Conservation (phyloP, 148 eudicot species). For the Fagopyrum tataricum region DNA sequence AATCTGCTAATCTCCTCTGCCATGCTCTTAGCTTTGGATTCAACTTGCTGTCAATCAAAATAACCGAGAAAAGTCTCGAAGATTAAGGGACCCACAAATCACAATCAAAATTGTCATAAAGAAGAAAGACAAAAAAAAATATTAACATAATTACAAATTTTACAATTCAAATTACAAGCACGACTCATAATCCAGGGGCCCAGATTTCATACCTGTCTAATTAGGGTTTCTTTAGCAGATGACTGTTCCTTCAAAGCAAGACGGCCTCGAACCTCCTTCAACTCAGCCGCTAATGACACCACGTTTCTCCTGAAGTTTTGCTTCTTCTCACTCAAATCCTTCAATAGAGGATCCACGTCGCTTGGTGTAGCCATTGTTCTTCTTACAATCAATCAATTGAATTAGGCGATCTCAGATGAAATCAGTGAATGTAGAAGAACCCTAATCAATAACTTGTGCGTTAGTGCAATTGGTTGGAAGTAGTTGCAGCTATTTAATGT, state of each 20-base stretch:
- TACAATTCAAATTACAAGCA: background rate
- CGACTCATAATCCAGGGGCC: background rate
- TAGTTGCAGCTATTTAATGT: background rate
- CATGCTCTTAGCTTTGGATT: conserved; percentile 62
- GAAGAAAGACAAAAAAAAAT: background rate
- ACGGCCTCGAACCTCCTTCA: conserved; percentile 75
- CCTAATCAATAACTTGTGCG: background rate
- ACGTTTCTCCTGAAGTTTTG: conserved; percentile 69
- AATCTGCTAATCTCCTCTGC: conserved; percentile 58
- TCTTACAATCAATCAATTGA: background rate
- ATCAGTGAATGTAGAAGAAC: background rate
- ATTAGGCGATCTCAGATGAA: background rate
- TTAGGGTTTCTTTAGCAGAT: conserved; percentile 54
- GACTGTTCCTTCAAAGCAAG: conserved; percentile 66
- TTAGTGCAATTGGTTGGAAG: background rate
- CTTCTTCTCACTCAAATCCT: conserved; percentile 80
- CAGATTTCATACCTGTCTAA: conserved; percentile 48
- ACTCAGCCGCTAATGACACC: conserved; percentile 80
- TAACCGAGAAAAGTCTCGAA: background rate
- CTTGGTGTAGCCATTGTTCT: background rate
- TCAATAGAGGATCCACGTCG: conserved; percentile 65
- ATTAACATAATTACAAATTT: background rate
- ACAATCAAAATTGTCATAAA: background rate
- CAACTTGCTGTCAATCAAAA: conserved; percentile 58
- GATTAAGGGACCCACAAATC: background rate